These are phyloP conservation scores for Trichosporon asahii DNA, from an alignment of 1,284 basidiomycete species.

Conservation along the genomic window DNA sequence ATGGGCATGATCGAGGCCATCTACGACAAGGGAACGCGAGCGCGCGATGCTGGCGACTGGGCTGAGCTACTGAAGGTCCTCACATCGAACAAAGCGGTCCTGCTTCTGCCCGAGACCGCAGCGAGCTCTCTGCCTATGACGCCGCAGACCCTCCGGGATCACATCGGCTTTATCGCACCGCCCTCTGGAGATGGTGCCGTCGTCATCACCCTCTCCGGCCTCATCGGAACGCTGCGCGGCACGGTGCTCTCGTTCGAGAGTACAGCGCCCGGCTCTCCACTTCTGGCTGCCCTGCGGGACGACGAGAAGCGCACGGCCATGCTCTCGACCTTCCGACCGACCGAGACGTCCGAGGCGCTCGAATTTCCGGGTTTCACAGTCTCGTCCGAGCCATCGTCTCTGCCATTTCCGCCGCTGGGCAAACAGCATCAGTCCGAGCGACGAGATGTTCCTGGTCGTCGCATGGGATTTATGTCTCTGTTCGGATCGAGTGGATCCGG, in stretches of 20 bases:
- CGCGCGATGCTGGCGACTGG: slow-evolving; percentile 68
- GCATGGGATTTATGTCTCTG: slow-evolving; percentile 41
- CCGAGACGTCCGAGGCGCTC: slow-evolving; percentile 32
- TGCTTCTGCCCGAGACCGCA: slow-evolving; percentile 68
- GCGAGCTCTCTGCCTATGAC: slow-evolving; percentile 58
- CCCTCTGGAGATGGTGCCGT: slow-evolving; percentile 52
- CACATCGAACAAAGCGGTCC: slow-evolving; percentile 62
- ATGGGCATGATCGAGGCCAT: slow-evolving; percentile 81
- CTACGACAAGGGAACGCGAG: slow-evolving; percentile 61
- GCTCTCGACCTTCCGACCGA: slow-evolving; percentile 40
- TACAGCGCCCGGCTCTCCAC: slow-evolving; percentile 58
- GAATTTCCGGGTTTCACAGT: slow-evolving; percentile 60
- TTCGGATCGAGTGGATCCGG: slow-evolving; percentile 30
- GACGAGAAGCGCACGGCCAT: slow-evolving; percentile 56
- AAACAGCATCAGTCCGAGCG: neutral
- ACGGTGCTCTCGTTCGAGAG: neutral
- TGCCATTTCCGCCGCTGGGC: slow-evolving; percentile 64
- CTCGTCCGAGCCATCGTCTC: slow-evolving; percentile 56
- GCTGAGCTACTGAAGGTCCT: slow-evolving; percentile 67
- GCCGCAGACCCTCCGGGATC: slow-evolving; percentile 71
- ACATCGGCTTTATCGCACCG: slow-evolving; percentile 59
- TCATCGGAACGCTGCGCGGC: slow-evolving; percentile 62
- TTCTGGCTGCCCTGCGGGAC: slow-evolving; percentile 61
- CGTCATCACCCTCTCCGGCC: slow-evolving; percentile 72
- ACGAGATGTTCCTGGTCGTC: neutral